Evolutionary conservation across 305 asterid species (phyloP), one percentile per base, ranked within the genome.

Genomic region (Salvia sclarea): DNA sequence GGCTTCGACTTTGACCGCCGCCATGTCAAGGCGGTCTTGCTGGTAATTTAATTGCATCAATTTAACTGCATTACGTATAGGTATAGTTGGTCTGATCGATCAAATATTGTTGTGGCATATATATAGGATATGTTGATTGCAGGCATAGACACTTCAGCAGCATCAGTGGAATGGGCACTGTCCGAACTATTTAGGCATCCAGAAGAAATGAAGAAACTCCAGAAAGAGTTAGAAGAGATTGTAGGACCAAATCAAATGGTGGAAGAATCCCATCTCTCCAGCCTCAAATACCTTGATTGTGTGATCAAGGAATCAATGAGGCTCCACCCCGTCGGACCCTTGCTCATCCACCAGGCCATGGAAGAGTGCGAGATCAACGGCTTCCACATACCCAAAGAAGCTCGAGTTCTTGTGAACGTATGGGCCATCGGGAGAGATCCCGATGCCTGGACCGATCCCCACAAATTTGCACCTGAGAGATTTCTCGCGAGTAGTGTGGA

Each of bases 1-100:
- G 86, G 74, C 0, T 75, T 84, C 18, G 71, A 78, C 3, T 75
- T 81, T 7, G 80, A 75, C 49, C 82, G 74, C 1, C 75, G 82
- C 7, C 82, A 84, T 65, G 75, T 84, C 60, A 84, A 81, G 76
- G 83, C 84, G 7, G 57, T 81, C 21, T 35, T 81, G 1, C 22
- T 84, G 78, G 89, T 76, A 69, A 63, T 14, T n/a, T 14, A n/a
- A n/a, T n/a, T n/a, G n/a, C n/a, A n/a, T n/a, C n/a, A n/a, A n/a
- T n/a, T n/a, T n/a, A n/a, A n/a, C n/a, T n/a, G n/a, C n/a, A n/a
- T n/a, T n/a, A n/a, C n/a, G n/a, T n/a, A n/a, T n/a, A n/a, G n/a
- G n/a, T n/a, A n/a, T n/a, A n/a, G n/a, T n/a, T n/a, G n/a, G n/a
- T n/a, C n/a, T n/a, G n/a, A n/a, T n/a, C n/a, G n/a, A n/a, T 37